Percentiles rank a stretch among this genome's conserved stretches.
Evolutionary conservation across 2,329 filamentous ascomycete genomes (phyloP).

Genomic region (Alternaria brassicicola): DNA sequence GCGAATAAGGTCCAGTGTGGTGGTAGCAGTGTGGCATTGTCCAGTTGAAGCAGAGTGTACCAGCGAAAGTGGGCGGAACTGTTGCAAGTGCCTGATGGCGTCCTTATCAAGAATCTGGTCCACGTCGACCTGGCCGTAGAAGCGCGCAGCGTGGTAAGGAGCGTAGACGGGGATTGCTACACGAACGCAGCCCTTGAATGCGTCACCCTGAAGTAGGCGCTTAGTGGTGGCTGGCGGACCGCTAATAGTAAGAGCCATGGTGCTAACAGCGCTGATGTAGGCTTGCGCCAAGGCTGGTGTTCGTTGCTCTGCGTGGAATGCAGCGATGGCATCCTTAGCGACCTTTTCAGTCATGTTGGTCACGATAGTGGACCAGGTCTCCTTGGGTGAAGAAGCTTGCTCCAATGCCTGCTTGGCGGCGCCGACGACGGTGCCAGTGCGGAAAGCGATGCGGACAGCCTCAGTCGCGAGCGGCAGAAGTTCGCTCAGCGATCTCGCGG

Average conservation of each 20-base stretch:
- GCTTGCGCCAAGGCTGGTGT: conserved; percentile 58
- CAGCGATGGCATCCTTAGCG: conserved; percentile 58
- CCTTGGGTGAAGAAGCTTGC: conserved; percentile 60
- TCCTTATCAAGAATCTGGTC: conserved; percentile 56
- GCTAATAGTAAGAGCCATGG: conserved; percentile 65
- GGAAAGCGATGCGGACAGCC: conserved; percentile 69
- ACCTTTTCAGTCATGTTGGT: conserved; percentile 61
- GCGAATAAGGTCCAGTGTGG: conserved; percentile 54
- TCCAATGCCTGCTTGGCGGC: conserved; percentile 55
- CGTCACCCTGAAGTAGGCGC: conserved; percentile 58
- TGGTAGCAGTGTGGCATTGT: conserved; percentile 54
- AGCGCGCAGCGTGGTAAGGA: conserved; percentile 64
- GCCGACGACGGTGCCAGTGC: conserved; percentile 60
- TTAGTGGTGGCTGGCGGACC: conserved; percentile 62
- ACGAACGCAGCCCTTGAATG: conserved; percentile 58
- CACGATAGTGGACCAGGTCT: conserved; percentile 71
- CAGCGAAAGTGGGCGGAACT: conserved; percentile 51
- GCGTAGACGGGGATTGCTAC: conserved; percentile 62
- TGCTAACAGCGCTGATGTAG: conserved; percentile 65
- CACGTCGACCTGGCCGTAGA: conserved; percentile 59
- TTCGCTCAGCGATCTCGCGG: conserved; percentile 65
- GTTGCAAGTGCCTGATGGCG: conserved; percentile 50
- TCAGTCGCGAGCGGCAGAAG: conserved; percentile 68
- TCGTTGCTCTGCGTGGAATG: conserved; percentile 64
- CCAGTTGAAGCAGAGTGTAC: conserved; percentile 57